Evolutionary conservation across 352 stramenopile species (phyloP), one percentile per base, ranked within the genome.

Genomic region (Globisporangium acanthophoron): DNA sequence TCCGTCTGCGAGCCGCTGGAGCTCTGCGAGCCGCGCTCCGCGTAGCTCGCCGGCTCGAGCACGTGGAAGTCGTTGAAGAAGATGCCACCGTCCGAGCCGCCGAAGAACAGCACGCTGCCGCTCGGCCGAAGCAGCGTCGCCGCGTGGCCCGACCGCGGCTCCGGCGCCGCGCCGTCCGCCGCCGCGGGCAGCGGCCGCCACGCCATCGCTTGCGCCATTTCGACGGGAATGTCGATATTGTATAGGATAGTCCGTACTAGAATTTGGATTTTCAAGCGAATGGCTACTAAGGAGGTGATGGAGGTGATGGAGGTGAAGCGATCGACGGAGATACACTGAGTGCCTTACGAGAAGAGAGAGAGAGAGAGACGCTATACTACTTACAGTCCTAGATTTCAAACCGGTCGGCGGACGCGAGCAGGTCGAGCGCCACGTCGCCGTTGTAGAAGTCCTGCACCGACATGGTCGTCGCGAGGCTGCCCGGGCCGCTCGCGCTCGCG

Each of bases 401-500:
- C 51, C 69, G 70, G 46, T 80, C 65, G n/a, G 69, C 65, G 21
- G 63, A 56, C 49, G 68, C 69, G 43, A 85, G 60, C 43, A 80
- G 56, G 56, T 80, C 73, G 47, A 80, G 66, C 27, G 72, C 62
- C 16, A 80, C 59, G 58, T 71, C 43, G 27, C 54, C 57, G 61
- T 69, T 85, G 64, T 85, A 85, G 40, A 85, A 85, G 31, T 85
- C 75, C 35, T 82, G 75, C 48, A 69, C 75, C 37, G 75, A 78
- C 64, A 85, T 71, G 16, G 66, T 80, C n/a, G 65, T 67, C 52
- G 51, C 54, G 7, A 29, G 33, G 21, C 18, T 7, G 4, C 15
- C 49, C 7, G 49, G 49, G n/a, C 21, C 50, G 44, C 67, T 56
- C 39, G 60, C 49, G 5, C 52, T 27, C 6, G 8, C 45, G 29